Evolutionary conservation across 345 rosid species (phyloP), one percentile per base, ranked within the genome.

Genomic region (Salix udensis): DNA sequence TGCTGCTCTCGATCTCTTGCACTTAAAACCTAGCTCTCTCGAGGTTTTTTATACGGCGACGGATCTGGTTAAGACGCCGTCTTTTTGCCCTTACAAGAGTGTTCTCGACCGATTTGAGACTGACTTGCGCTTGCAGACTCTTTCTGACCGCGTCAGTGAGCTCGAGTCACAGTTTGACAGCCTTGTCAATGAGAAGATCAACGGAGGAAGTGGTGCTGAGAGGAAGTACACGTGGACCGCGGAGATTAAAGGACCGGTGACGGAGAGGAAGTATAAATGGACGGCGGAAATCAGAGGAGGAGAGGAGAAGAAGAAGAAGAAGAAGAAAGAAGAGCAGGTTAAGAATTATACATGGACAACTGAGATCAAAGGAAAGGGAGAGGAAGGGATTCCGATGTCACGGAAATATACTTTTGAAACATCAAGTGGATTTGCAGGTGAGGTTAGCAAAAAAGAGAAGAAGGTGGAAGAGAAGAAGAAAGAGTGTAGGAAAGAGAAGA

Each of bases 221-320:
- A 81, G 97, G 86, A 95, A 93, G 96, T 90, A 87, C 84, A 88
- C 85, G 4, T 81, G 87, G 91, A 86, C 97, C 24, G 88, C 96
- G 72, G 94, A 95, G 90, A 84, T 91, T 78, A 83, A 91, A 73
- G 94, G 84, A 0, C 86, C 87, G 24, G 90, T 88, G 6, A 58
- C 62, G 12, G 94, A 90, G 79, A 86, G 90, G 75, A 90, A 87
- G 91, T 91, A 88, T 83, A 91, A 74, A 77, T 90, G 91, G 91
- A 84, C 75, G 73, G 87, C 89, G 44, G 97, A 91, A 88, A 86
- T 91, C 72, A 86, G 86, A 9, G 87, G 80, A 0, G 80, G 76
- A 24, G 82, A 76, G 80, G 73, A 82, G 72, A 74, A 78, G 50
- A 55, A 85, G 46, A 60, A 72, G 46, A 60, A 72, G 68, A 80